Evolutionary conservation across 2,329 filamentous ascomycete species (phyloP).

Genomic region (Tetracladium maxilliforme): DNA sequence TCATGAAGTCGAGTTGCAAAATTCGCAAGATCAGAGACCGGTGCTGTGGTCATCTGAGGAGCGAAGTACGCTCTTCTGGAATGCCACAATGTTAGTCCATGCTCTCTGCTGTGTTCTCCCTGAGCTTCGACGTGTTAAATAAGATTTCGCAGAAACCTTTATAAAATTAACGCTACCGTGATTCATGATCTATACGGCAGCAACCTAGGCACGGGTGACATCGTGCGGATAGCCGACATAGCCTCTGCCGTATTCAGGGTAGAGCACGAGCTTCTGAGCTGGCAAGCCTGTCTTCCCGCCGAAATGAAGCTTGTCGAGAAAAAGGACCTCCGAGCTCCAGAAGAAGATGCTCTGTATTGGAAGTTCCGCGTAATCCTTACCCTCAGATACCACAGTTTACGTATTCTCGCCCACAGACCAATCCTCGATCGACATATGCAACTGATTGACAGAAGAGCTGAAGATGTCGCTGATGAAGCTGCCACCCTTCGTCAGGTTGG

Average conservation of each 20-base stretch:
- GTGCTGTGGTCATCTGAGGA: constrained; percentile 3
- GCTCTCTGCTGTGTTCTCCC: not conserved
- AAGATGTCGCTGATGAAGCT: constrained; percentile 6
- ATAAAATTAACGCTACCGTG: constrained; percentile 17
- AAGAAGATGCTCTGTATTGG: constrained; percentile 8
- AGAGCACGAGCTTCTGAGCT: constrained; percentile 21
- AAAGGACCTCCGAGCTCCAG: constrained; percentile 8
- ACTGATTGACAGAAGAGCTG: constrained; percentile 14
- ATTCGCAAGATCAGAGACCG: constrained; percentile 3
- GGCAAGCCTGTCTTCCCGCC: constrained; percentile 18
- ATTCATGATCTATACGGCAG: constrained; percentile 25
- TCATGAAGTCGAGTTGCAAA: constrained; percentile 2
- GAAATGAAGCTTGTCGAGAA: constrained; percentile 11
- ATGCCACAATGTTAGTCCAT: constrained; percentile 15
- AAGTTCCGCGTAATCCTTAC: constrained; percentile 25
- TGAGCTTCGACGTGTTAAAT: not conserved
- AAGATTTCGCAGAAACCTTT: constrained; percentile 13
- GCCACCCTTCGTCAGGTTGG: constrained; percentile 11
- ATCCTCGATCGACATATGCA: constrained; percentile 22
- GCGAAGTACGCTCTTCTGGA: constrained; percentile 14
- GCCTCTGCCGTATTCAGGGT: constrained; percentile 20
- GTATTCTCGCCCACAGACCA: constrained; percentile 23
- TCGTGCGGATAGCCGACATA: constrained; percentile 10
- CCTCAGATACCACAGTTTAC: constrained; percentile 23
- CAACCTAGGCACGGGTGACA: constrained; percentile 21